phyloP scores from a whole-genome alignment of 805 yeast species.

The Lachancea dasiensis region DNA sequence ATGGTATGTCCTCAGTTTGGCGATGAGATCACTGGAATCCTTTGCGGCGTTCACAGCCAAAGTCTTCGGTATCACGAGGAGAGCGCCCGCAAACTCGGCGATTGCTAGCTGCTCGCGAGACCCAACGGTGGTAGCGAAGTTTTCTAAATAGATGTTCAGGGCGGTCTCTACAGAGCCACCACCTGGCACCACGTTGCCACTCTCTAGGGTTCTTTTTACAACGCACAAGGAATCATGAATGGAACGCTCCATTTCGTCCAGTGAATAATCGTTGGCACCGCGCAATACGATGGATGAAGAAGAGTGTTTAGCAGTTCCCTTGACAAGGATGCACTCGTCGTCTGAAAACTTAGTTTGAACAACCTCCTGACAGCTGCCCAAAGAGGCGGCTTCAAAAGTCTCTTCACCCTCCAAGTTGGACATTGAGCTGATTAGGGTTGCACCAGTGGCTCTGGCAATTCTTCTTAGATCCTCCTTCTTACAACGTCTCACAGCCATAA shows the following conservation, averaged over 20 bases:
- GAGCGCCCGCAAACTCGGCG: constrained; percentile 91
- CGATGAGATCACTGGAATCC: constrained; percentile 90
- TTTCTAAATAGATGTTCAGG: constrained; percentile 87
- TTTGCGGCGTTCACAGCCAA: constrained; percentile 96
- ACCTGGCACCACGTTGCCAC: constrained; percentile 94
- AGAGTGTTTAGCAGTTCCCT: constrained; percentile 86
- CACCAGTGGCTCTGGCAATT: constrained; percentile 98
- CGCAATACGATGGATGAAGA: constrained; percentile 87
- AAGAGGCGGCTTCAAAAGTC: constrained; percentile 73
- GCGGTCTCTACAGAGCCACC: constrained; percentile 99
- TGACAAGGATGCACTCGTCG: constrained; percentile 91
- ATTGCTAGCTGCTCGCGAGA: constrained; percentile 97
- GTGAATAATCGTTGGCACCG: constrained; percentile 91
- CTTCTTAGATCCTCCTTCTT: constrained; percentile 94
- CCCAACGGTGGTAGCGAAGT: constrained; percentile 96
- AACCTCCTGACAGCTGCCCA: constrained; percentile 89
- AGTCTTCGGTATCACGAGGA: constrained; percentile 91
- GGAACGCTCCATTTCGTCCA: constrained; percentile 98
- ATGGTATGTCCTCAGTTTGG: constrained; percentile 93
- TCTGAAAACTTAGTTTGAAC: constrained; percentile 87
- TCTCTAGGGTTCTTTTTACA: constrained; percentile 91
- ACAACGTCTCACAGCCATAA: constrained; percentile 95
- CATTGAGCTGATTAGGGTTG: constrained; percentile 77
- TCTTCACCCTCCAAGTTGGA: constrained; percentile 96
- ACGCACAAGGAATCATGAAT: constrained; percentile 91